These are phyloP conservation scores for Eudorina sp. DNA, from an alignment of 139 green algal genomes.

Conservation along the genomic window DNA sequence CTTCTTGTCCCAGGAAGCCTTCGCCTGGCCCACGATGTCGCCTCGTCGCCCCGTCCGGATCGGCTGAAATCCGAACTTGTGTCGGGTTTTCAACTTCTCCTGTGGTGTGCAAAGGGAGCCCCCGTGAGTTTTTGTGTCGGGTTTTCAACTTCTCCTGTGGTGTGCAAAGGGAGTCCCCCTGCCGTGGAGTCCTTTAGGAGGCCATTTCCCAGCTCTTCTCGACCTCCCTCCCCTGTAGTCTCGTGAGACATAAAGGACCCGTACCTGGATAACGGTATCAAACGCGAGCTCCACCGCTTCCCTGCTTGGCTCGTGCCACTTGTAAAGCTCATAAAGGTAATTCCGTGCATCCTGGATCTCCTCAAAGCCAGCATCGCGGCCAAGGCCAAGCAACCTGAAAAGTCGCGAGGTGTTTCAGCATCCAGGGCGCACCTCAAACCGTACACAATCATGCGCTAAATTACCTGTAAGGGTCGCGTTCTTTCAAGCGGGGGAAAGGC, in stretches of 20 bases:
- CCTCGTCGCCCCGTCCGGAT: conserved; percentile 66
- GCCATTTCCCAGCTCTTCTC: too few species aligned
- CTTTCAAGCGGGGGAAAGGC: conserved; percentile 78
- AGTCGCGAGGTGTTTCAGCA: background rate
- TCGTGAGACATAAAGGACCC: background rate
- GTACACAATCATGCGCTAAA: background rate
- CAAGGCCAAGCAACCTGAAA: conserved; percentile 79
- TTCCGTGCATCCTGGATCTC: conserved; percentile 88
- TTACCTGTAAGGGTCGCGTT: conserved; percentile 86
- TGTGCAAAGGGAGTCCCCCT: too few species aligned
- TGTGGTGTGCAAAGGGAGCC: conserved; percentile 22
- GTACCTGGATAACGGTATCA: conserved; percentile 79
- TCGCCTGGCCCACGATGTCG: conserved; percentile 60
- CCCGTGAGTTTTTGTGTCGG: conserved; percentile 61
- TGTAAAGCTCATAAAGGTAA: conserved; percentile 86
- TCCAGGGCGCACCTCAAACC: background rate
- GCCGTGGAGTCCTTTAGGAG: too few species aligned
- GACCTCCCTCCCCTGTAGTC: too few species aligned
- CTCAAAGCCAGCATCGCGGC: conserved; percentile 81
- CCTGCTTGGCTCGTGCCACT: conserved; percentile 78
- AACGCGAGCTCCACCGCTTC: conserved; percentile 91
- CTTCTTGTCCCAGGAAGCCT: conserved; percentile 48
- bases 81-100: conserved; percentile 75
- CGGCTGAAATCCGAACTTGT: conserved; percentile 81
- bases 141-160: conserved; percentile 74